A percentile compares a stretch with the other conserved stretches of the same genome.
phyloP scores from a whole-genome alignment of 352 stramenopile species.

The Phytopythium helicoides region DNA sequence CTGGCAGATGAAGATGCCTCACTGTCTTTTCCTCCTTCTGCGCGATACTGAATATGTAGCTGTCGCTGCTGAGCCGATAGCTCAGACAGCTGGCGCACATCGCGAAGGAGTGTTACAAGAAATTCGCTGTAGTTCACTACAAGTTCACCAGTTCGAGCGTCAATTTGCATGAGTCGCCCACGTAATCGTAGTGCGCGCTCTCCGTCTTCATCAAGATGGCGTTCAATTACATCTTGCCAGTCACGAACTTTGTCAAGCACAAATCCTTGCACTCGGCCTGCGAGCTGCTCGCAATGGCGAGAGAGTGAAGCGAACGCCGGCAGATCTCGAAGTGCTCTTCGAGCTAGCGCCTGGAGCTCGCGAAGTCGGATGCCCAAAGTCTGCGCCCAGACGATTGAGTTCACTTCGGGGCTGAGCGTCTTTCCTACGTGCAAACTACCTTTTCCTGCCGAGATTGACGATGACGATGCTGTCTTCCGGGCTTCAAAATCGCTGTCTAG shows the following conservation, averaged over 20 bases:
- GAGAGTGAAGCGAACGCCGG: constrained; percentile 51
- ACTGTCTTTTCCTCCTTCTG: constrained; percentile 5
- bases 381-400: constrained; percentile 83
- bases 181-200: constrained; percentile 67
- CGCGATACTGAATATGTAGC: constrained; percentile 7
- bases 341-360: constrained; percentile 47
- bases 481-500: constrained; percentile 87
- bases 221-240: constrained; percentile 83
- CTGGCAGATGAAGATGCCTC: neutral
- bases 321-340: constrained; percentile 63
- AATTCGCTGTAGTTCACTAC: constrained; percentile 94
- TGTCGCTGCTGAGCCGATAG: constrained; percentile 57
- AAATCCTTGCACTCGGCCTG: constrained; percentile 53
- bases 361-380: constrained; percentile 61
- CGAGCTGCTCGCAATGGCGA: constrained; percentile 53
- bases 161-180: constrained; percentile 91
- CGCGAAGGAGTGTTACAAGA: constrained; percentile 90
- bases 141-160: constrained; percentile 76
- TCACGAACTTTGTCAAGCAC: constrained; percentile 80
- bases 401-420: constrained; percentile 81
- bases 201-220: constrained; percentile 56
- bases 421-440: constrained; percentile 63
- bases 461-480: constrained; percentile 21
- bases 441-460: constrained; percentile 8
- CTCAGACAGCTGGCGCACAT: constrained; percentile 91